Conservation (phyloP, 2,329 filamentous ascomycete species). For the Thermothelomyces thermophilus region DNA sequence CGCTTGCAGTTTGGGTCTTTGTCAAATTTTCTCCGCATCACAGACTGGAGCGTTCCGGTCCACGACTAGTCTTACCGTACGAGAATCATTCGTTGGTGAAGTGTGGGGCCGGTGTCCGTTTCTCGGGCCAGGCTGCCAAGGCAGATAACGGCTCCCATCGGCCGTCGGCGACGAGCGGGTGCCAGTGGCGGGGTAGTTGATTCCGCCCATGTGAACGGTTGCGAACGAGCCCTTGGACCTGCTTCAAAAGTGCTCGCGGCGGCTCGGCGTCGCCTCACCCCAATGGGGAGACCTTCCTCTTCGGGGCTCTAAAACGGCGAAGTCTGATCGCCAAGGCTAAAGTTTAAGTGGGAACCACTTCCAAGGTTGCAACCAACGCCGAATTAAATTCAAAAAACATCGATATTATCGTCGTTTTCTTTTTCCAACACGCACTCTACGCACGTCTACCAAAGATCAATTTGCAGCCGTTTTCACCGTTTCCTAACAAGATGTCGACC, state of each 20-base stretch:
- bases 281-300: conserved; percentile 15
- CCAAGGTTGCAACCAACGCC: background rate
- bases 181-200: background rate
- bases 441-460: background rate
- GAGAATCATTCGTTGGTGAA: too few species aligned
- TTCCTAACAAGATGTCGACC: background rate
- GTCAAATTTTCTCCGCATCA: too few species aligned
- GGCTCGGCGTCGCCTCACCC: background rate
- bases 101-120: too few species aligned
- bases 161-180: conserved; percentile 16
- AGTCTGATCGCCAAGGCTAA: conserved; percentile 9
- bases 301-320: background rate
- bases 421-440: background rate
- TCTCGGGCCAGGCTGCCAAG: too few species aligned
- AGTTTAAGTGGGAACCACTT: background rate
- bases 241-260: conserved; percentile 9
- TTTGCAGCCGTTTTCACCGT: background rate
- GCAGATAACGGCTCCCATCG: background rate
- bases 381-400: background rate
- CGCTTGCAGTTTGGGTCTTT: too few species aligned
- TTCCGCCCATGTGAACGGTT: conserved; percentile 1
- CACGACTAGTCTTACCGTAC: too few species aligned
- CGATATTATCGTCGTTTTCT: background rate
- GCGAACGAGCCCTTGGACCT: conserved; percentile 4
- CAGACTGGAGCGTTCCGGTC: too few species aligned